A percentile compares a stretch with the other conserved stretches of the same genome.
phyloP scores from a whole-genome alignment of 208 protist species.

The Kentomonas sorsogonicus region DNA sequence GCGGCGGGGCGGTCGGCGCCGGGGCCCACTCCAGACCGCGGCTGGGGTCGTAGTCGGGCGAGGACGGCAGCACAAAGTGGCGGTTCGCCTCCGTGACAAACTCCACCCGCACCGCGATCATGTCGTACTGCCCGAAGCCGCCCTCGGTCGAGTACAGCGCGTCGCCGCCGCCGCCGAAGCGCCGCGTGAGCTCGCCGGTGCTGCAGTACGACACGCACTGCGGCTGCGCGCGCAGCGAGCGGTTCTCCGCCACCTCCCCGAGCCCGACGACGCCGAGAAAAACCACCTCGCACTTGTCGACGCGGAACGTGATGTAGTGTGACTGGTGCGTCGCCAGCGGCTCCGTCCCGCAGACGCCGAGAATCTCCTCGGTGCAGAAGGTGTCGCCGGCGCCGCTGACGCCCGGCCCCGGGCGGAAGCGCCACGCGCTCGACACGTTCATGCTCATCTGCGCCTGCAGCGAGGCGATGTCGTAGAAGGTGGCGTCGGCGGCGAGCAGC shows the following conservation, averaged over 20 bases:
- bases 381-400: constrained; percentile 43
- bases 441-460: constrained; percentile 52
- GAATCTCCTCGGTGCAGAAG: constrained; percentile 73
- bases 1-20: too few species aligned
- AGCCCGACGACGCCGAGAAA: constrained; percentile 63
- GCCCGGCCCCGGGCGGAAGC: constrained; percentile 69
- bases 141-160: constrained; percentile 34
- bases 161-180: constrained; percentile 13
- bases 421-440: constrained; percentile 42
- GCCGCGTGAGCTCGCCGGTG: constrained; percentile 59
- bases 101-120: constrained; percentile 44
- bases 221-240: constrained; percentile 42
- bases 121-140: constrained; percentile 50
- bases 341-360: constrained; percentile 65
- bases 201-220: constrained; percentile 71
- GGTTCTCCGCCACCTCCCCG: constrained; percentile 31
- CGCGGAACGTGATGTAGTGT: constrained; percentile 54
- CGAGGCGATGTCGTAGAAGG: constrained; percentile 45
- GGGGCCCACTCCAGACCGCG: too few species aligned
- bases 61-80: too few species aligned
- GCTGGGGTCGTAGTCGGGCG: too few species aligned
- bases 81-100: too few species aligned
- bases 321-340: constrained; percentile 39
- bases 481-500: constrained; percentile 72
- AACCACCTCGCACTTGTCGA: constrained; percentile 76